Evolutionary conservation across 305 asterid genomes (phyloP).

Genomic region (Solanum hybrid): DNA sequence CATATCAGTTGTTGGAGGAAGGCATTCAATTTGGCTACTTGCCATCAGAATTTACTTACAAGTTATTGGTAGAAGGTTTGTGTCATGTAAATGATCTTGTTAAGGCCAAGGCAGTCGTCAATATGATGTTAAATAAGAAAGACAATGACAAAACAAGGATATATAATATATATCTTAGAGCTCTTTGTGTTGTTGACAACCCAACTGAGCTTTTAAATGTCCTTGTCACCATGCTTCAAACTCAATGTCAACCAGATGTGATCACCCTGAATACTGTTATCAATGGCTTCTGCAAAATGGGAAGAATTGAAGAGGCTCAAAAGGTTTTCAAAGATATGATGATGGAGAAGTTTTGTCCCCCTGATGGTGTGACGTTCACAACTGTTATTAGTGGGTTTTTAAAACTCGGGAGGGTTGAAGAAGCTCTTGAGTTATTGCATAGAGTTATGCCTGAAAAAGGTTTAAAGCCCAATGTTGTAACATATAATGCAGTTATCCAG

Average conservation of each 20-base stretch:
- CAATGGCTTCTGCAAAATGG: slow-evolving; percentile 67
- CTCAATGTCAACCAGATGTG: slow-evolving; percentile 66
- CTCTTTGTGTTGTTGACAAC: slow-evolving; percentile 47
- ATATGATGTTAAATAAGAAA: slow-evolving; percentile 45
- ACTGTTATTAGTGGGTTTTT: slow-evolving; percentile 55
- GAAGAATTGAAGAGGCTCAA: slow-evolving; percentile 60
- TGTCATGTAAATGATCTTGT: slow-evolving; percentile 44
- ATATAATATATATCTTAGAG: slow-evolving; percentile 74
- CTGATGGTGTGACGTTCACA: slow-evolving; percentile 63
- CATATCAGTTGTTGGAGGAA: slow-evolving; percentile 74
- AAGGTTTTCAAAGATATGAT: slow-evolving; percentile 45
- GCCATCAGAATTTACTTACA: slow-evolving; percentile 74
- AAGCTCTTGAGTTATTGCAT: slow-evolving; percentile 42
- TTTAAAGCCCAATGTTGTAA: slow-evolving; percentile 48
- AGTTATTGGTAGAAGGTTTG: slow-evolving; percentile 56
- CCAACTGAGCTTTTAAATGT: slow-evolving; percentile 77
- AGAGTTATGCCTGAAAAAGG: slow-evolving; percentile 49
- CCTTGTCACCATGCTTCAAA: slow-evolving; percentile 62
- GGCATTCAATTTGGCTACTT: slow-evolving; percentile 45
- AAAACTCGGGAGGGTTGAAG: slow-evolving; percentile 38
- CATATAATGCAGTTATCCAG: slow-evolving; percentile 51
- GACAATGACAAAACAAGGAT: slow-evolving; percentile 48
- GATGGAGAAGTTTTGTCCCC: slow-evolving; percentile 61
- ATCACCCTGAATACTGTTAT: slow-evolving; percentile 68
- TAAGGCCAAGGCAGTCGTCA: slow-evolving; percentile 54